phyloP scores from a whole-genome alignment of 164 flowering plant species.

The Tinospora cordifolia region DNA sequence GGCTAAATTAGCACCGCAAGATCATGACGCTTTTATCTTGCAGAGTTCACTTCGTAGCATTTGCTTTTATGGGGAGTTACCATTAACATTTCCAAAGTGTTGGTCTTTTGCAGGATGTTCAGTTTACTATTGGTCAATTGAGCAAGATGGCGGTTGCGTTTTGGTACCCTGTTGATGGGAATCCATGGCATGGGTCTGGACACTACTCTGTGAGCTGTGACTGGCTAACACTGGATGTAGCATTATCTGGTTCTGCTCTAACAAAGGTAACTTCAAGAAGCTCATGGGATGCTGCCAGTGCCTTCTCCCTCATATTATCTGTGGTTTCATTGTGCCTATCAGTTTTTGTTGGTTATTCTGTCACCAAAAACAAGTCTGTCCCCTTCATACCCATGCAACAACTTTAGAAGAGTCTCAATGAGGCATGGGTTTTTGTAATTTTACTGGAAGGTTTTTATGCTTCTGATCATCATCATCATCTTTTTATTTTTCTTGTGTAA shows the following conservation, averaged over 20 bases:
- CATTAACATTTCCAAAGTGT: background rate
- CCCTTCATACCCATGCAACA: conserved; percentile 58
- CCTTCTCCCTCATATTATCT: conserved; percentile 70
- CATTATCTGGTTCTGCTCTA: conserved; percentile 21
- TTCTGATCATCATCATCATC: background rate
- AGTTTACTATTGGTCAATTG: conserved; percentile 63
- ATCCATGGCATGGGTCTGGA: conserved; percentile 87
- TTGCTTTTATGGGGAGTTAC: too few species aligned
- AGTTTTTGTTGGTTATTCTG: conserved; percentile 46
- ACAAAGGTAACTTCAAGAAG: conserved; percentile 22
- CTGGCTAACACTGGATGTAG: conserved; percentile 68
- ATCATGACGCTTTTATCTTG: too few species aligned
- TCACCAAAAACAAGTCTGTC: conserved; percentile 32
- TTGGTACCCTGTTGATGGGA: conserved; percentile 83
- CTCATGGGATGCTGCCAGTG: conserved; percentile 49
- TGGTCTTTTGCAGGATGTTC: conserved; percentile 66
- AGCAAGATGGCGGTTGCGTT: conserved; percentile 77
- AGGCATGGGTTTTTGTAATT: conserved; percentile 4
- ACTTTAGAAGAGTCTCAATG: conserved; percentile 24
- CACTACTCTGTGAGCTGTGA: conserved; percentile 80
- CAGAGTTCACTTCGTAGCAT: too few species aligned
- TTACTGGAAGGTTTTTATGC: background rate
- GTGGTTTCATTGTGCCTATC: conserved; percentile 56
- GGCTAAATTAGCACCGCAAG: too few species aligned
- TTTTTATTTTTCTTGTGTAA: background rate